Conservation (phyloP, 2,329 filamentous ascomycete species). For the Cladosporium sp. region DNA sequence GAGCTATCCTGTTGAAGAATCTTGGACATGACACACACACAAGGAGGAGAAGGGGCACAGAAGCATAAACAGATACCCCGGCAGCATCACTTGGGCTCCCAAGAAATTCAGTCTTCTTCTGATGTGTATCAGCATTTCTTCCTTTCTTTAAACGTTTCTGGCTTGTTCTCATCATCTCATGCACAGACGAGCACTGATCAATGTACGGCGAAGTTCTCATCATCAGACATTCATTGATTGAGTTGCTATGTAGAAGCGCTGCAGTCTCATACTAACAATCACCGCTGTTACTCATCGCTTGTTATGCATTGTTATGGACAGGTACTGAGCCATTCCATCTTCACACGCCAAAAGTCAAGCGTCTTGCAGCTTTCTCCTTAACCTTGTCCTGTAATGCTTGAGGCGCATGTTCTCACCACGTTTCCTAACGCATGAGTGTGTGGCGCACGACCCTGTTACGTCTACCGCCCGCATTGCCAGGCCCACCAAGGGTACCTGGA, state of each 20-base stretch:
- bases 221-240: not conserved
- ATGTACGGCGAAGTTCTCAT: not conserved
- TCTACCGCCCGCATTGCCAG: not conserved
- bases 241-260: not conserved
- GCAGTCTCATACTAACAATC: slow-evolving; percentile 11
- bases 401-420: not conserved
- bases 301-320: not conserved
- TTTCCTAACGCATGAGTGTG: slow-evolving; percentile 19
- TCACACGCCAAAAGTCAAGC: not conserved
- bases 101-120: too few relatives aligned
- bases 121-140: too few relatives aligned
- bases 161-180: too few relatives aligned
- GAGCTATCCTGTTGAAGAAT: not conserved
- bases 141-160: too few relatives aligned
- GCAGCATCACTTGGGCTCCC: not conserved
- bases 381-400: slow-evolving; percentile 4
- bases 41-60: not conserved
- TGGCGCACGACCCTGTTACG: slow-evolving; percentile 12
- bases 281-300: not conserved
- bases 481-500: slow-evolving; percentile 3
- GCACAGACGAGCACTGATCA: too few relatives aligned
- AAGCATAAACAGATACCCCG: not conserved
- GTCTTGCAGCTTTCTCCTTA: not conserved
- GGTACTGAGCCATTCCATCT: not conserved
- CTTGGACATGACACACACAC: not conserved